Base-by-base conservation (phyloP, 768 basidiomycete genomes). In the Panus rudis region DNA sequence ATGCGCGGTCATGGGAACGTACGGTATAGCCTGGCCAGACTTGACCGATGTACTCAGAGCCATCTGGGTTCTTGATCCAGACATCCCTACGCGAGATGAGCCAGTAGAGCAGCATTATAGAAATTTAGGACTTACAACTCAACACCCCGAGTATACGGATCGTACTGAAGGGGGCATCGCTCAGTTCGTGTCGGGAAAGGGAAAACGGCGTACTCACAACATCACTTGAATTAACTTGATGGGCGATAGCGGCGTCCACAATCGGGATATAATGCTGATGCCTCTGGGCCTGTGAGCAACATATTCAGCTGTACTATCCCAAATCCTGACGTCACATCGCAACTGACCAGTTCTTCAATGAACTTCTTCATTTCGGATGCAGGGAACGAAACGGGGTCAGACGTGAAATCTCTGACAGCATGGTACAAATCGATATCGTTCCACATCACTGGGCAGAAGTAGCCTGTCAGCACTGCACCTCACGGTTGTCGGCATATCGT, bases 1-100 rank as follows among this genome's bases (percentile, higher is more conserved):
- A n/a, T n/a, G 10, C 12, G 11, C 11, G 17, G 6, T 20, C 17
- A 14, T 5, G 8, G 31, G 13, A 16, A 55, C 69, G 14, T 26
- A 78, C 82, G 6, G 81, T 80, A 60, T 76, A 81, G 19, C 85
- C 83, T 13, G 85, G 84, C 84, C 82, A 88, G 7, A 86, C 84
- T 54, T 79, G 71, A 10, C 87, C 87, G 1, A 85, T 56, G 58
- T 83, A 88, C 52, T 80, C 72, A 27, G 78, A 72, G 0, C 78
- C 79, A 52, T 89, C 80, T 0, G 79, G 80, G 57, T 89, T 87
- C 52, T 77, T 85, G 39, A 90, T 73, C 59, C 80, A 89, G 0
- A 78, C 72, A 37, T 76, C 72, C n/a, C 81, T 83, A 47, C 12
- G 34, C 4, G 7, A 11, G n/a, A 32, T 37, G 21, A 37, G 28